Evolutionary conservation across 192 early-diverging fungal genomes (phyloP).

Genomic region (Linnemannia hyalina): DNA sequence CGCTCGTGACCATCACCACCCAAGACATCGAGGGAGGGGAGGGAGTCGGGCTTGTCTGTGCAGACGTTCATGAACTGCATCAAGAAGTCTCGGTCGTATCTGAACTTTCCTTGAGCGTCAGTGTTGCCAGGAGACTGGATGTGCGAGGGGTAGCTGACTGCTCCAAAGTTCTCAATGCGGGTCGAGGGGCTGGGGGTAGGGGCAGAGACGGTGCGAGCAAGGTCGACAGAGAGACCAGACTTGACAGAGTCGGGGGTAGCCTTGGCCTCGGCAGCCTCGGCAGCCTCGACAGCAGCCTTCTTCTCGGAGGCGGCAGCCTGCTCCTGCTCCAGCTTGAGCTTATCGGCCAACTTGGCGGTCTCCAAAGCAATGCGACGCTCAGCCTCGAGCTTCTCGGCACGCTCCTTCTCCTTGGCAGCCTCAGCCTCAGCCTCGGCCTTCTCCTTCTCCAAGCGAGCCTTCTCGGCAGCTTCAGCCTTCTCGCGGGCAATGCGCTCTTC

Average conservation of each 20-base stretch:
- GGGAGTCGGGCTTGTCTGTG: constrained; percentile 70
- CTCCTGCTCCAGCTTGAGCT: constrained; percentile 31
- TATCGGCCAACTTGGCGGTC: constrained; percentile 48
- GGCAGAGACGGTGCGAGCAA: constrained; percentile 57
- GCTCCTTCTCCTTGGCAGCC: constrained; percentile 38
- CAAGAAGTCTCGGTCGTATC: constrained; percentile 83
- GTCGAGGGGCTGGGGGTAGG: constrained; percentile 57
- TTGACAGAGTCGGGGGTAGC: constrained; percentile 51
- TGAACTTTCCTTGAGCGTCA: constrained; percentile 70
- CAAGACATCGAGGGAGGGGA: constrained; percentile 64
- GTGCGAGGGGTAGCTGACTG: constrained; percentile 60
- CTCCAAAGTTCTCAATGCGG: constrained; percentile 62
- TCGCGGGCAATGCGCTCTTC: constrained; percentile 49
- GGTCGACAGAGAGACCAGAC: constrained; percentile 51
- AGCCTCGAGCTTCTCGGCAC: constrained; percentile 33
- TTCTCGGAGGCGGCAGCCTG: constrained; percentile 41
- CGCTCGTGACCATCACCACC: constrained; percentile 62
- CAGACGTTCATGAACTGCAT: constrained; percentile 80
- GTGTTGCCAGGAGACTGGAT: constrained; percentile 69
- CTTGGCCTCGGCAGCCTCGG: constrained; percentile 35
- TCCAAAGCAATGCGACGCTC: constrained; percentile 32
- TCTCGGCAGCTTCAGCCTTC: constrained; percentile 48
- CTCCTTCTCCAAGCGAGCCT: constrained; percentile 34
- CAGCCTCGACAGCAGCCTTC: constrained; percentile 41
- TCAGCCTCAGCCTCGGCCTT: constrained; percentile 24